Evolutionary conservation across 2,329 filamentous ascomycete genomes (phyloP), one percentile per base, ranked within the genome.

Genomic region (Venturia effusa): DNA sequence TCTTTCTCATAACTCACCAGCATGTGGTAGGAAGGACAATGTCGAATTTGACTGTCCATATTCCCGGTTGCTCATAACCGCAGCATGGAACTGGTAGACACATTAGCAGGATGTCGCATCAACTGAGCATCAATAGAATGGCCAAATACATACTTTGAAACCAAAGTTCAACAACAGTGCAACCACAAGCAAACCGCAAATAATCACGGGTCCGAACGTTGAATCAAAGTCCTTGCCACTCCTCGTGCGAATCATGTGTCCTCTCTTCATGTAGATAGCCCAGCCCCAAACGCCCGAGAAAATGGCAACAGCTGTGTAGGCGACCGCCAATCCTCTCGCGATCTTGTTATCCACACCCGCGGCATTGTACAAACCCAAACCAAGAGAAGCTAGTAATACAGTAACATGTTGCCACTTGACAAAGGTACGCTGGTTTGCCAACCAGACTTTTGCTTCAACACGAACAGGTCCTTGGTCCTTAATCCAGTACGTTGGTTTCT

Each of bases 341-440:
- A 96, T 75, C n/a, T 80, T 79, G 74, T 95, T 90, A 64, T 80
- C 71, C 68, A 87, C 79, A 7, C 90, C 89, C 0, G 92, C 92
- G 0, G 93, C 91, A 69, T 96, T 93, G 78, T 93, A 97, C 34
- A 99, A 79, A 27, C 88, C 90, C 15, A 99, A 79, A 0, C 90
- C 90, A 37, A 99, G 78, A 27, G 88, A 87, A 43, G 92, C 92
- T 30, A 99, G 85, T 17, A 99, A 81, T 60, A 99, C 85, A 66
- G 86, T 88, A 71, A 99, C 92, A 74, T 97, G 92, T 79, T 97
- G 90, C 94, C 94, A 99, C 76, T 97, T 97, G 75, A 99, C 88
- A 74, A 97, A 99, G 0, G 94, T 99, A 66, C 94, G 88, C 78
- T 99, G 93, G 76, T 99, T 99, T 63, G 94, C 94, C 64, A 99